Conservation (phyloP, 495 filamentous ascomycete species). For the Neurospora tetrasperma region DNA sequence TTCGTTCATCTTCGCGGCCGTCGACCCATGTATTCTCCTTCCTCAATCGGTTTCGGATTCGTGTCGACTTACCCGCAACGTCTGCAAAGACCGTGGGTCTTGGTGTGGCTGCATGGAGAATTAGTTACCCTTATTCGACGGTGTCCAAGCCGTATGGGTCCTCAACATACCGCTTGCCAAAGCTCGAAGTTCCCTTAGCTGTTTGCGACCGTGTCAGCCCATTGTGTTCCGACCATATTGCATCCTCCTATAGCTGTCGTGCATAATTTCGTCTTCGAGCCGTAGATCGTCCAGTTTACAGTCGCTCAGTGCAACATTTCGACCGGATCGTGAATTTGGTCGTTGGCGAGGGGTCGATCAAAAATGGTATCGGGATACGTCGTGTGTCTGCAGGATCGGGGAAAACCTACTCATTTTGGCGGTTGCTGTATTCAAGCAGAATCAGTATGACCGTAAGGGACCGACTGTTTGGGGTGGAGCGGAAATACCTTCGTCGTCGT, state of each 20-base stretch:
- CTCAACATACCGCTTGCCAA: slow-evolving; percentile 64
- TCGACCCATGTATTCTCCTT: slow-evolving; percentile 1
- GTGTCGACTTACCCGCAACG: slow-evolving; percentile 78
- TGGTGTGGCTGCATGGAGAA: slow-evolving; percentile 62
- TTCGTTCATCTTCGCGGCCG: not conserved
- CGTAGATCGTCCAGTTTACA: not conserved
- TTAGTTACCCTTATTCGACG: slow-evolving; percentile 8
- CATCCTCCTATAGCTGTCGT: not conserved
- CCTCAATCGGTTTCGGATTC: slow-evolving; percentile 4
- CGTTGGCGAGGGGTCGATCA: not conserved
- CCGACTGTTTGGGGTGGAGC: not conserved
- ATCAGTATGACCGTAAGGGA: slow-evolving; percentile 11
- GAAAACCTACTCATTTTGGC: slow-evolving; percentile 35
- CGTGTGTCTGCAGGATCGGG: slow-evolving; percentile 5
- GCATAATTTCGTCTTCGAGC: not conserved
- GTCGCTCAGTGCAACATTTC: not conserved
- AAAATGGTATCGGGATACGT: not conserved
- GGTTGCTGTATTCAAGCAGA: slow-evolving; percentile 17
- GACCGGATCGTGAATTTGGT: not conserved
- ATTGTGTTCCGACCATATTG: not conserved
- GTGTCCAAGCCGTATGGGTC: not conserved
- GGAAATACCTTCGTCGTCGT: slow-evolving; percentile 25
- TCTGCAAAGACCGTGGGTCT: slow-evolving; percentile 98
- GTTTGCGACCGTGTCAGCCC: slow-evolving; percentile 24
- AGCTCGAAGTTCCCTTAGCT: slow-evolving; percentile 91